These are phyloP conservation scores for Dujonia santamariae DNA, from an alignment of 1,139 yeast genomes.

Conservation along the genomic window DNA sequence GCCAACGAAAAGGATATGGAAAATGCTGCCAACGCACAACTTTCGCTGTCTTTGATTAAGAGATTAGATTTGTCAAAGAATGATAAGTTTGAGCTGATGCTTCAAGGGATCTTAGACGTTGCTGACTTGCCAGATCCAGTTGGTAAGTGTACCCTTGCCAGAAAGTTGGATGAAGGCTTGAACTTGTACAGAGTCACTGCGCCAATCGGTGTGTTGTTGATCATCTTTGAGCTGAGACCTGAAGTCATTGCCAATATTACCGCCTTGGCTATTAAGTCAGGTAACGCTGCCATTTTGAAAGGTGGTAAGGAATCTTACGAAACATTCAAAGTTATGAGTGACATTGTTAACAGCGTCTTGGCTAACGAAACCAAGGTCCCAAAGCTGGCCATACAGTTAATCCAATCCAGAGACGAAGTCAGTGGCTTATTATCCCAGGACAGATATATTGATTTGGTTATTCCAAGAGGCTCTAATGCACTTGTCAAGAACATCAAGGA, in stretches of 20 bases:
- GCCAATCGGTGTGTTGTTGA: constrained; percentile 90
- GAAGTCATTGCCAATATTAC: constrained; percentile 98
- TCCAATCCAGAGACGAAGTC: constrained; percentile 87
- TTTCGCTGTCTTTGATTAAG: constrained; percentile 71
- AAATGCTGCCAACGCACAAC: constrained; percentile 55
- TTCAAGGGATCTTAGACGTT: constrained; percentile 91
- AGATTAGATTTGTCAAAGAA: constrained; percentile 77
- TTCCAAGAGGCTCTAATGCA: constrained; percentile 95
- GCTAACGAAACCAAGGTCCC: constrained; percentile 65
- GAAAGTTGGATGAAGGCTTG: constrained; percentile 82
- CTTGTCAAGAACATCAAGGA: constrained; percentile 82
- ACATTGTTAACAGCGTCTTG: constrained; percentile 62
- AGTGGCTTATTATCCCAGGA: constrained; percentile 82
- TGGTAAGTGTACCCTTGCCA: constrained; percentile 79
- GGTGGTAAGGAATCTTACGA: constrained; percentile 93
- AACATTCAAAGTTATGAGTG: constrained; percentile 82
- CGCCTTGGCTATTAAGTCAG: constrained; percentile 92
- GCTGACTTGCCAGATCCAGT: constrained; percentile 87
- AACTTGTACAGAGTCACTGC: constrained; percentile 80
- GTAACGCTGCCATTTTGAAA: constrained; percentile 91
- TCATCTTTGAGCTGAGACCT: constrained; percentile 95
- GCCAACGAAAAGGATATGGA: constrained; percentile 78
- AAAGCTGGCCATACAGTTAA: constrained; percentile 74
- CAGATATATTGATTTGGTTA: constrained; percentile 86
- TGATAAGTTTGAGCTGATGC: constrained; percentile 90